A percentile compares a stretch with the other conserved stretches of the same genome.
These are phyloP conservation scores for Mycena indigotica DNA, from an alignment of 768 basidiomycete species.

Conservation along the genomic window DNA sequence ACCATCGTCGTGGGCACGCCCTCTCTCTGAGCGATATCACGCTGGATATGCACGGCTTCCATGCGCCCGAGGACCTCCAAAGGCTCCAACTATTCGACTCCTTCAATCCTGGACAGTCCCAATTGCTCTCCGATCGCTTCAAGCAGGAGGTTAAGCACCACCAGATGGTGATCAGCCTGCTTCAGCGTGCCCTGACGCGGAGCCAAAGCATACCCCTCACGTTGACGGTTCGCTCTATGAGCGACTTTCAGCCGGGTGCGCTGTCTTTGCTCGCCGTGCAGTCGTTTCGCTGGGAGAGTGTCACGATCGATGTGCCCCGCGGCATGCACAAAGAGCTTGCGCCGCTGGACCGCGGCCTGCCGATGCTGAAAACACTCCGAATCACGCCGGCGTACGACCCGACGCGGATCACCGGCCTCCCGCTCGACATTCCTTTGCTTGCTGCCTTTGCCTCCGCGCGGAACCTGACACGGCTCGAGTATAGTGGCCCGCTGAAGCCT, in stretches of 20 bases:
- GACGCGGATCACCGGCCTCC: background rate
- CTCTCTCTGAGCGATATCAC: background rate
- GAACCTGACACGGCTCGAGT: background rate
- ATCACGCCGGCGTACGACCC: background rate
- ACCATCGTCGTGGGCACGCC: background rate
- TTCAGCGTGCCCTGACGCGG: background rate
- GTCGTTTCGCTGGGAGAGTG: background rate
- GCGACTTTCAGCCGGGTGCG: background rate
- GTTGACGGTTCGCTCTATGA: background rate
- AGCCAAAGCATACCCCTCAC: background rate
- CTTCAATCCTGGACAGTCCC: too few relatives aligned
- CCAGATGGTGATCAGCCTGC: background rate
- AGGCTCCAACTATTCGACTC: background rate
- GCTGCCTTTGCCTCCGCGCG: background rate
- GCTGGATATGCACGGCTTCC: background rate
- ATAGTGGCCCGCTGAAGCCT: background rate
- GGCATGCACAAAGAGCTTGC: background rate
- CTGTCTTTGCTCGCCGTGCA: background rate
- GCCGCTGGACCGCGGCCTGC: background rate
- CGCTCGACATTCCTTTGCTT: too few relatives aligned
- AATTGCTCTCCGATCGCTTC: background rate
- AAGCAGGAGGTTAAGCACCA: background rate
- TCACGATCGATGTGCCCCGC: background rate
- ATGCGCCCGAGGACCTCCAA: background rate
- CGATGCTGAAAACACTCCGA: background rate